A percentile compares a stretch with the other conserved stretches of the same genome.
Conservation (phyloP, 202 grass and related monocot genomes). For the Hordeum pubiflorum region DNA sequence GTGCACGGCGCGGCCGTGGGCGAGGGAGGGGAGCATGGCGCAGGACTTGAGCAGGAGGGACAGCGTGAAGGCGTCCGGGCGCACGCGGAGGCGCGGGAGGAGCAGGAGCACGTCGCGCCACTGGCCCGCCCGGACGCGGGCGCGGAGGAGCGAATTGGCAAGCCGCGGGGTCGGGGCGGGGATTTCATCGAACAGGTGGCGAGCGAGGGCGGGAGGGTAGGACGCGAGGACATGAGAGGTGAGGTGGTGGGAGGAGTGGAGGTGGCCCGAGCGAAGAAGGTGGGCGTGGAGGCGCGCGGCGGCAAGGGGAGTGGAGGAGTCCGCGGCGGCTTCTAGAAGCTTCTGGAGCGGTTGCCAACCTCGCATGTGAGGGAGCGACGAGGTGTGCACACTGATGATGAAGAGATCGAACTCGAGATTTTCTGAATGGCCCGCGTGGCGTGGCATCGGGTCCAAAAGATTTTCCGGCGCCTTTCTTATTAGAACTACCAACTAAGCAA, state of each 20-base stretch:
- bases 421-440: no score
- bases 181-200: conserved; percentile 66
- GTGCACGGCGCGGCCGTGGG: conserved; percentile 47
- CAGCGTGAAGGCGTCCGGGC: conserved; percentile 45
- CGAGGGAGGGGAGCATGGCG: conserved; percentile 34
- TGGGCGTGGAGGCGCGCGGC: conserved; percentile 42
- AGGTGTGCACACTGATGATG: not conserved
- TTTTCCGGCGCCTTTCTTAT: no score
- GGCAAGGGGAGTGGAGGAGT: conserved; percentile 14
- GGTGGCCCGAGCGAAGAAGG: conserved; percentile 42
- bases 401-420: no score
- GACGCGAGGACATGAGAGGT: conserved; percentile 29
- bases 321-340: conserved; percentile 28
- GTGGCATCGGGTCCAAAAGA: no score
- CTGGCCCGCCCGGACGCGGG: conserved; percentile 34
- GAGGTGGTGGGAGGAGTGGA: conserved; percentile 33
- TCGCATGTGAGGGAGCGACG: conserved; percentile 1
- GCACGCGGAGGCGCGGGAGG: conserved; percentile 17
- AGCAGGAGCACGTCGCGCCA: conserved; percentile 35
- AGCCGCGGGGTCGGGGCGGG: conserved; percentile 50
- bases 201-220: conserved; percentile 28
- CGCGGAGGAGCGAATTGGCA: conserved; percentile 53
- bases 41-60: conserved; percentile 43
- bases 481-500: no score
- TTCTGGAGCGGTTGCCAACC: conserved; percentile 20